Conservation (phyloP, 495 filamentous ascomycete genomes). For the Aspergillus ostianus region DNA sequence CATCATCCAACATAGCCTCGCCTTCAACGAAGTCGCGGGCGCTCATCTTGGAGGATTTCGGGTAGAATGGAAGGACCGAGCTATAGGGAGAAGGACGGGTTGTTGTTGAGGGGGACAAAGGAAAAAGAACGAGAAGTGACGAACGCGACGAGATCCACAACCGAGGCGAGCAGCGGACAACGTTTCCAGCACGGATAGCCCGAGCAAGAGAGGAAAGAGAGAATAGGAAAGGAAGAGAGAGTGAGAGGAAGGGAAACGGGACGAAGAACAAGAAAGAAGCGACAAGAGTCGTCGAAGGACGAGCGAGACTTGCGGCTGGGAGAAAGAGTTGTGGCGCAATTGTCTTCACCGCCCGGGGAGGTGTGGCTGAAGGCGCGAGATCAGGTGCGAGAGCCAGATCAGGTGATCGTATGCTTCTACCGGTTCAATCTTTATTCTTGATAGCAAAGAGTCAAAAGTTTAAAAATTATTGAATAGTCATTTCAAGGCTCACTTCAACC, state of each 20-base stretch:
- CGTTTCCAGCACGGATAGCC: constrained; percentile 8
- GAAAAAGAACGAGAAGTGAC: not conserved
- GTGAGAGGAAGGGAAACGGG: constrained; percentile 14
- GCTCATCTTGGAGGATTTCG: constrained; percentile 56
- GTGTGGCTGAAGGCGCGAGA: not conserved
- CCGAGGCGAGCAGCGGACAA: constrained; percentile 9
- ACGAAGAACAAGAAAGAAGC: not conserved
- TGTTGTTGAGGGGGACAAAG: constrained; percentile 2
- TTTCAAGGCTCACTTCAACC: too few relatives aligned
- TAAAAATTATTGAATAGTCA: too few relatives aligned
- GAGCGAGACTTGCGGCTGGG: too few relatives aligned
- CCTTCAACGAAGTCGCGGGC: constrained; percentile 76
- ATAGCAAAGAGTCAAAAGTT: too few relatives aligned
- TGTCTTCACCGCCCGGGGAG: not conserved
- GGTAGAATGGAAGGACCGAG: constrained; percentile 15
- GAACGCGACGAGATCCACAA: not conserved
- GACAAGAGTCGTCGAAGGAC: too few relatives aligned
- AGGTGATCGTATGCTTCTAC: too few relatives aligned
- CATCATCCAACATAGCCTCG: constrained; percentile 80
- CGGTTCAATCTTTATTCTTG: too few relatives aligned
- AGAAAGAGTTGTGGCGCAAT: not conserved
- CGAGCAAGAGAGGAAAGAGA: constrained; percentile 10
- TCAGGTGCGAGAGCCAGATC: too few relatives aligned
- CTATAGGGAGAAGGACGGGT: constrained; percentile 4
- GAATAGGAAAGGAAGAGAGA: constrained; percentile 7